Conservation (phyloP, 2,329 filamentous ascomycete species). For the Cladophialophora immunda region DNA sequence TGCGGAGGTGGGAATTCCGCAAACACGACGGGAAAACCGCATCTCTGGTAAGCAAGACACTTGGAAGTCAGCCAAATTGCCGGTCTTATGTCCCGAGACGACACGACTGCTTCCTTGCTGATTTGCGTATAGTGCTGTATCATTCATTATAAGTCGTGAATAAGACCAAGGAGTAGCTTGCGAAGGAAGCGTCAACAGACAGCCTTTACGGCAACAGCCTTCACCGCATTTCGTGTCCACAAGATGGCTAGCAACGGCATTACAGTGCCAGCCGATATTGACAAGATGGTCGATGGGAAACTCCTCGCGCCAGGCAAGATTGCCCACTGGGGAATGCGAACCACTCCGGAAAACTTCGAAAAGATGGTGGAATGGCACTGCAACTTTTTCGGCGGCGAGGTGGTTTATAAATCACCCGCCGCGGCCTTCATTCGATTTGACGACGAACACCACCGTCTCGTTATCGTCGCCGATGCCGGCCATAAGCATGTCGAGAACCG, state of each 20-base stretch:
- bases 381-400: constrained; percentile 1
- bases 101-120: too few relatives aligned
- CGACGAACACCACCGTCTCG: constrained; percentile 52
- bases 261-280: background rate
- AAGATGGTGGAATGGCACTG: constrained; percentile 9
- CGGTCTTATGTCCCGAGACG: too few relatives aligned
- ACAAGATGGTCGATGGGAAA: constrained; percentile 6
- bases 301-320: background rate
- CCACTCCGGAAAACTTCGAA: constrained; percentile 14
- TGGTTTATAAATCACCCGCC: background rate
- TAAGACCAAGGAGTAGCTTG: too few relatives aligned
- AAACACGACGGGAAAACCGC: too few relatives aligned
- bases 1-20: too few relatives aligned
- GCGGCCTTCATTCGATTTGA: constrained; percentile 17
- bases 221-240: too few relatives aligned
- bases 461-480: constrained; percentile 43
- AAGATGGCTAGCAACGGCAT: background rate
- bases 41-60: too few relatives aligned
- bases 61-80: too few relatives aligned
- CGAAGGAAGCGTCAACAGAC: too few relatives aligned
- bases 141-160: too few relatives aligned
- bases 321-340: constrained; percentile 6
- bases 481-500: constrained; percentile 42
- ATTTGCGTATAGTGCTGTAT: too few relatives aligned
- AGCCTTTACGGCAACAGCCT: too few relatives aligned